Base-by-base conservation (phyloP, 2,329 filamentous ascomycete genomes). In the Talaromyces rugulosus region DNA sequence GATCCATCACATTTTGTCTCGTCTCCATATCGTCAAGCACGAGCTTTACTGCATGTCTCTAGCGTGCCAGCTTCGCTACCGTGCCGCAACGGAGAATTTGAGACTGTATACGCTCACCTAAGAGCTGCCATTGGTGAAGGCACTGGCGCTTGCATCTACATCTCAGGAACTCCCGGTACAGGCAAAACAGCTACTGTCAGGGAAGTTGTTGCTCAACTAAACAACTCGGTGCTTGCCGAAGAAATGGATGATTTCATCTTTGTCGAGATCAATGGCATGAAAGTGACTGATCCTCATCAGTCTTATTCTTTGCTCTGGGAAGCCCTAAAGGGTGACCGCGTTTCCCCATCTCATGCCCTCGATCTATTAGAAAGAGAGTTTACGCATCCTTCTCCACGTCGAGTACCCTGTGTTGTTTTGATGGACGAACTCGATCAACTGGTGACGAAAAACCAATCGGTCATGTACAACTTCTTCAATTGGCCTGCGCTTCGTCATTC, bases 401-500 rank as follows among this genome's bases (percentile, higher is more conserved):
- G 95, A 64, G 92, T 96, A 5, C 95, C 96, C 1, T 98, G 94
- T 72, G 95, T 99, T 14, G 95, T 99, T 2, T 80, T 99, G 57
- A 99, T 99, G 95, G 95, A 99, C 71, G 95, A 99, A 77, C 83
- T 99, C 55, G 95, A 99, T 74, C 95, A 99, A 77, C 85, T 99
- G 7, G 96, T 99, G 5, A 99, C 95, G 12, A 95, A 94, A 72
- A 98, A 96, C 71, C 96, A 99, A 75, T 94, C 91, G n/a, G 95
- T 99, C 77, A 99, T 99, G 95, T 99, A 99, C 80, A 99, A 99
- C 76, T 99, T 99, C 77, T 99, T 99, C 84, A 99, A 99, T 72
- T 99, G 95, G 95, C 95, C 95, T 4, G 90, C 91, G 11, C 82
- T 98, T 59, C 86, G 91, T 56, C 93, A 99, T 76, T 96, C 92